A percentile compares a stretch with the other conserved stretches of the same genome.
These are phyloP conservation scores for Fusarium sarcochroum DNA, from an alignment of 2,329 filamentous ascomycete genomes.

Conservation along the genomic window DNA sequence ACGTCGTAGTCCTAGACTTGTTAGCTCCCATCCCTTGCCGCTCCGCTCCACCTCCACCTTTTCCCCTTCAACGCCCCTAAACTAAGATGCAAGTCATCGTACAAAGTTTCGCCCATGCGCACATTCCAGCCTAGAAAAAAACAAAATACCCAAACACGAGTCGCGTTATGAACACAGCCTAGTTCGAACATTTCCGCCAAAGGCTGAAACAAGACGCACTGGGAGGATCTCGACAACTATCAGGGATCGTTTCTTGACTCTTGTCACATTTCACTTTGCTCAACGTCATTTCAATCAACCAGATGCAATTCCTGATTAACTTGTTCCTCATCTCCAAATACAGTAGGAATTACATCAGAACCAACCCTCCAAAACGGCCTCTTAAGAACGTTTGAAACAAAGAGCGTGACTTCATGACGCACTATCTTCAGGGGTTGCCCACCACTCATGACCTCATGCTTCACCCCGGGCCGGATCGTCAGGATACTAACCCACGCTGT, in stretches of 20 bases:
- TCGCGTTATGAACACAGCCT: not conserved
- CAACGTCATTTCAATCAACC: not conserved
- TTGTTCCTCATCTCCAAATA: not conserved
- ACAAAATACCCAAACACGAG: constrained; percentile 4
- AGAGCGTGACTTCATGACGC: constrained; percentile 44
- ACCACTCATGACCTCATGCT: constrained; percentile 46
- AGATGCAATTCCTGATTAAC: constrained; percentile 9
- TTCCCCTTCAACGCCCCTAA: too few species aligned
- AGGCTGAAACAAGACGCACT: constrained; percentile 29
- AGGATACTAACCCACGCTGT: constrained; percentile 25
- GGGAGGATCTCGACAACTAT: not conserved
- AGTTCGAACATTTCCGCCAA: too few species aligned
- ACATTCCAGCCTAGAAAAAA: constrained; percentile 20
- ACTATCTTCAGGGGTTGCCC: constrained; percentile 36
- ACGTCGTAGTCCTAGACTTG: constrained; percentile 4
- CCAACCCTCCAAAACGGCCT: not conserved
- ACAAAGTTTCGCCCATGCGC: constrained; percentile 21
- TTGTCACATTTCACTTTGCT: not conserved
- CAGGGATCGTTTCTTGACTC: not conserved
- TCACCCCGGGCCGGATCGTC: constrained; percentile 29
- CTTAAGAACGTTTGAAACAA: constrained; percentile 12
- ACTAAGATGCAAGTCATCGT: constrained; percentile 30
- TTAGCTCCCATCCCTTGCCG: not conserved
- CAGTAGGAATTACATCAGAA: constrained; percentile 28
- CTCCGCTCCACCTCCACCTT: constrained; percentile 1